Conservation (phyloP, 306 rosid genomes). For the Pueraria montana region DNA sequence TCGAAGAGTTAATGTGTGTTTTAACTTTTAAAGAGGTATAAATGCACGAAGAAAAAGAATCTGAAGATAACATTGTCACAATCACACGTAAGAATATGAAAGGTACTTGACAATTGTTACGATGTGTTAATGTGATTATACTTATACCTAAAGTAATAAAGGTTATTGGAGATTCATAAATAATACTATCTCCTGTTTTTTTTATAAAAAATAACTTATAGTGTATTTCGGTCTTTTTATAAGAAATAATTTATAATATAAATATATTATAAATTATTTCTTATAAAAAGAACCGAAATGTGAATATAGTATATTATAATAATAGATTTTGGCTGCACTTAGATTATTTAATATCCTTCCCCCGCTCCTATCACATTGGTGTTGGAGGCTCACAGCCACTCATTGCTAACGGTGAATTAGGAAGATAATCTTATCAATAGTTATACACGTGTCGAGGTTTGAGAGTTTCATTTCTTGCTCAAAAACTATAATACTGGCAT, state of each 20-base stretch:
- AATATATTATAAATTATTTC: no score
- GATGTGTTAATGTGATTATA: neutral
- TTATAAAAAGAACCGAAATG: no score
- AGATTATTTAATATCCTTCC: neutral
- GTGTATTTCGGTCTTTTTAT: no score
- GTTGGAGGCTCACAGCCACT: neutral
- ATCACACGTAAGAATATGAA: neutral
- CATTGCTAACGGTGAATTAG: neutral
- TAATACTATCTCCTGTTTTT: no score
- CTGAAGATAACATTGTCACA: neutral
- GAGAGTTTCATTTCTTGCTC: neutral
- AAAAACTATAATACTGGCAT: neutral
- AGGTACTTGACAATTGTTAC: neutral
- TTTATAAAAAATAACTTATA: no score
- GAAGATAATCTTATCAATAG: slow-evolving; percentile 1
- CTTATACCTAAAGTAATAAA: no score
- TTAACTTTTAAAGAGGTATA: neutral
- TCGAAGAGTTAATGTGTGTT: neutral
- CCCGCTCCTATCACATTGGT: neutral
- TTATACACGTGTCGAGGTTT: neutral
- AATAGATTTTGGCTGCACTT: no score
- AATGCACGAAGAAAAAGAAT: neutral
- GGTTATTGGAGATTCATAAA: neutral
- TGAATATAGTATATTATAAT: no score
- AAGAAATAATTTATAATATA: no score